Conservation (phyloP, 257 asterid genomes). For the Solanum commersonii region DNA sequence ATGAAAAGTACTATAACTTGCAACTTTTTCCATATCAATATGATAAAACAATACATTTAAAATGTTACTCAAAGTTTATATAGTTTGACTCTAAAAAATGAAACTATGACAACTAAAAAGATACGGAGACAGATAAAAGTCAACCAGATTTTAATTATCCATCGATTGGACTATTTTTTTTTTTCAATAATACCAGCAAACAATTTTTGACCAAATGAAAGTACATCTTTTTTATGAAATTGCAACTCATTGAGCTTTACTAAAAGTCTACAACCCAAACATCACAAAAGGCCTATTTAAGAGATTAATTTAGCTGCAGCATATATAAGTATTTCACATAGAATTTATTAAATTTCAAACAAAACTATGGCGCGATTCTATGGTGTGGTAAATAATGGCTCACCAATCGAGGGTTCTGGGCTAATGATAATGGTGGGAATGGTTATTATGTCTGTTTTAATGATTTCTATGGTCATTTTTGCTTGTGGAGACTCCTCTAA, state of each 20-base stretch:
- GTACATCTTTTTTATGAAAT: background rate
- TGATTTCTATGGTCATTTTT: constrained; percentile 9
- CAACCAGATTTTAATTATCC: background rate
- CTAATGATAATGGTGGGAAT: constrained; percentile 5
- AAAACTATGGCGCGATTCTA: background rate
- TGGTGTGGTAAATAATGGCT: background rate
- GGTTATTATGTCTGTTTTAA: constrained; percentile 7
- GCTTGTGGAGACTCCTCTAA: constrained; percentile 4
- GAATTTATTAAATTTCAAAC: background rate
- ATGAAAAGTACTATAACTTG: no score
- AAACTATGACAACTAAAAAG: no score
- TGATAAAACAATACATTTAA: background rate
- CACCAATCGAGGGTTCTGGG: background rate
- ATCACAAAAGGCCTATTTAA: background rate
- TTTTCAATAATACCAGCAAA: background rate
- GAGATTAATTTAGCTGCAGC: background rate
- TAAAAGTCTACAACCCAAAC: background rate
- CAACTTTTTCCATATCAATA: background rate
- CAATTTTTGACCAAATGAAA: background rate
- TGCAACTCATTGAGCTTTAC: background rate
- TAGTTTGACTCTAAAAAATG: fast-evolving
- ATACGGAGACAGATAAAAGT: background rate
- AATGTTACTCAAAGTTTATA: no score
- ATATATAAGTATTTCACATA: background rate
- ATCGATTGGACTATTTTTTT: background rate